A percentile compares a stretch with the other conserved stretches of the same genome.
These are phyloP conservation scores for Thelonectria discophora DNA, from an alignment of 2,329 filamentous ascomycete genomes.

Conservation along the genomic window DNA sequence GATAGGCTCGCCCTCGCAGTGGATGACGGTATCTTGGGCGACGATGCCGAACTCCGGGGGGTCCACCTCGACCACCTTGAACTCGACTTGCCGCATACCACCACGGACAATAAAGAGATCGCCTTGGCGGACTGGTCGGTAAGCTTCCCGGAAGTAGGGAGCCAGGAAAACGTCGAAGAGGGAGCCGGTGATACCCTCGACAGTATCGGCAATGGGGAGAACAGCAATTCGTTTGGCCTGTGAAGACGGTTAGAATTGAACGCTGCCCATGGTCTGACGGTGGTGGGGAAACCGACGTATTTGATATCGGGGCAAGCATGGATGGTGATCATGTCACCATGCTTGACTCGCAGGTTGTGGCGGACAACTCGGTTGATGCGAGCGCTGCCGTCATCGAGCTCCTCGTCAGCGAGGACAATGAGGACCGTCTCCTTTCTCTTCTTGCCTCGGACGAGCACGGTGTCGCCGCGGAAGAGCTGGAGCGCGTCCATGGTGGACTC, in stretches of 20 bases:
- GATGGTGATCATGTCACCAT: constrained; percentile 96
- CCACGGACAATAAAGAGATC: constrained; percentile 97
- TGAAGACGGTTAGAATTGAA: constrained; percentile 25
- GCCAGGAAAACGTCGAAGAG: constrained; percentile 99
- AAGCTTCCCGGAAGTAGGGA: constrained; percentile 99
- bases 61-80: constrained; percentile 99
- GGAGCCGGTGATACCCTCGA: constrained; percentile 96
- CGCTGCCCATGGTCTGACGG: neutral
- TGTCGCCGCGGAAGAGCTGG: constrained; percentile 98
- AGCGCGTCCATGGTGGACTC: constrained; percentile 99
- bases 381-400: constrained; percentile 95
- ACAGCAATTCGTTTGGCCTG: constrained; percentile 99
- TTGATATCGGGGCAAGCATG: constrained; percentile 99
- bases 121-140: constrained; percentile 95
- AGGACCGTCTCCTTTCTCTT: constrained; percentile 99
- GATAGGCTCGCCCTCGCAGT: constrained; percentile 91
- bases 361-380: constrained; percentile 98
- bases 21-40: constrained; percentile 97
- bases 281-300: constrained; percentile 77
- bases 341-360: constrained; percentile 98
- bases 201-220: constrained; percentile 95
- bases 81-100: constrained; percentile 99
- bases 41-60: constrained; percentile 99
- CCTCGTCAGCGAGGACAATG: constrained; percentile 96
- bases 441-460: constrained; percentile 97